These are phyloP conservation scores for Chlorella ohadii DNA, from an alignment of 139 green algal genomes.

Conservation along the genomic window DNA sequence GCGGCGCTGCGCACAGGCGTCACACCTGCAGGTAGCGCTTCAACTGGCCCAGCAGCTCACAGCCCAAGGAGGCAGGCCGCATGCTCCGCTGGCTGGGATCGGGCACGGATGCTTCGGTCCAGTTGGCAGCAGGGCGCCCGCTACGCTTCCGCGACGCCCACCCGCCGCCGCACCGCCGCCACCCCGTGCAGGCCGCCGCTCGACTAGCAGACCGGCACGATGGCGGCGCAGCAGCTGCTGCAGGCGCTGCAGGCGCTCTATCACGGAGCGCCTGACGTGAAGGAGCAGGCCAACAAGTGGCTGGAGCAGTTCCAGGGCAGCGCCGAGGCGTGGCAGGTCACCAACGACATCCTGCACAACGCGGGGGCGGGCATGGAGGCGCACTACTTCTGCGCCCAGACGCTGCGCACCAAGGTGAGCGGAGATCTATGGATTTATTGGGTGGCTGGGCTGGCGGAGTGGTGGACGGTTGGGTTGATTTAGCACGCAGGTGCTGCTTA, in stretches of 20 bases:
- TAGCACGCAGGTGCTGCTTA: no score
- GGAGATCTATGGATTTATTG: no score
- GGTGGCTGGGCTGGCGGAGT: background rate
- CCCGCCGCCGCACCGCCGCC: no score
- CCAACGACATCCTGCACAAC: slow-evolving; percentile 81
- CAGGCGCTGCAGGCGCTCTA: slow-evolving; percentile 87
- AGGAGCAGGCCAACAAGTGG: slow-evolving; percentile 78
- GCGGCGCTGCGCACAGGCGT: no score
- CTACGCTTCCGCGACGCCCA: no score
- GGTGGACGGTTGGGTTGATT: no score
- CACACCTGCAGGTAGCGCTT: no score
- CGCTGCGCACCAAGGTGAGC: slow-evolving; percentile 88
- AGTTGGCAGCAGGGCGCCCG: no score
- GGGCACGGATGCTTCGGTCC: no score
- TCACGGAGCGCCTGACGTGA: slow-evolving; percentile 66
- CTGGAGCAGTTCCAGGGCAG: slow-evolving; percentile 87
- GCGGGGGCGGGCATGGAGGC: slow-evolving; percentile 68
- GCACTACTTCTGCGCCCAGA: slow-evolving; percentile 91
- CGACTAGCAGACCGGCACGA: background rate
- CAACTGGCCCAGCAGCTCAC: no score
- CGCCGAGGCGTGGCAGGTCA: slow-evolving; percentile 75
- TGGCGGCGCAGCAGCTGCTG: slow-evolving; percentile 39
- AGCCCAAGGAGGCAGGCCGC: no score
- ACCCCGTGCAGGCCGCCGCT: background rate
- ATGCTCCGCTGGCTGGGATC: no score